Percentiles rank a stretch among this genome's conserved stretches.
Evolutionary conservation across 129 eudicot genomes (phyloP).

Genomic region (Mikania micrantha): DNA sequence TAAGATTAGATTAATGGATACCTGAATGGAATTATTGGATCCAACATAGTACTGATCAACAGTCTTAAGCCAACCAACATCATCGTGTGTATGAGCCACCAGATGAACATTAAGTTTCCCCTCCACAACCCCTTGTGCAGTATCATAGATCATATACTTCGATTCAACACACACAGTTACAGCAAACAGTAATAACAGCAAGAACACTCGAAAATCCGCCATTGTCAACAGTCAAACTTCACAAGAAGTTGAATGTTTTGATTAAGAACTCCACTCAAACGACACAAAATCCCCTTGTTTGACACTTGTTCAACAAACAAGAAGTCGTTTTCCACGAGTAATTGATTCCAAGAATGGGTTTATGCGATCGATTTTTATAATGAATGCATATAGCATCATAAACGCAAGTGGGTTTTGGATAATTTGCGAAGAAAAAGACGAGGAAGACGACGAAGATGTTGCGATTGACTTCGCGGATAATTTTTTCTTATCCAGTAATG

Average conservation of each 20-base stretch:
- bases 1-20: not conserved
- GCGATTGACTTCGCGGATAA: not conserved
- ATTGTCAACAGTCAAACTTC: constrained; percentile 14
- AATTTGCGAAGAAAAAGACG: not conserved
- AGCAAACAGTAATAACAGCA: constrained; percentile 20
- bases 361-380: not conserved
- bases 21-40: constrained; percentile 87
- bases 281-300: not conserved
- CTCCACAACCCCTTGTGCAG: constrained; percentile 48
- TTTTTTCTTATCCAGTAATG: constrained; percentile 22
- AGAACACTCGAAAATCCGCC: constrained; percentile 24
- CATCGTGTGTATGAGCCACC: constrained; percentile 87
- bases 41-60: constrained; percentile 93
- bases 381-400: not conserved
- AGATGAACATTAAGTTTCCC: constrained; percentile 83
- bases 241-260: constrained; percentile 17
- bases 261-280: not conserved
- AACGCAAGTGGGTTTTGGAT: constrained; percentile 4
- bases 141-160: constrained; percentile 74
- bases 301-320: not conserved
- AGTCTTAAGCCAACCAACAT: constrained; percentile 94
- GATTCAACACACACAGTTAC: constrained; percentile 39
- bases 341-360: not conserved
- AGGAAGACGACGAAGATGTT: constrained; percentile 20
- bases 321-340: constrained; percentile 8